Base-by-base conservation (phyloP, 2,329 filamentous ascomycete species). In the Septoria linicola region DNA sequence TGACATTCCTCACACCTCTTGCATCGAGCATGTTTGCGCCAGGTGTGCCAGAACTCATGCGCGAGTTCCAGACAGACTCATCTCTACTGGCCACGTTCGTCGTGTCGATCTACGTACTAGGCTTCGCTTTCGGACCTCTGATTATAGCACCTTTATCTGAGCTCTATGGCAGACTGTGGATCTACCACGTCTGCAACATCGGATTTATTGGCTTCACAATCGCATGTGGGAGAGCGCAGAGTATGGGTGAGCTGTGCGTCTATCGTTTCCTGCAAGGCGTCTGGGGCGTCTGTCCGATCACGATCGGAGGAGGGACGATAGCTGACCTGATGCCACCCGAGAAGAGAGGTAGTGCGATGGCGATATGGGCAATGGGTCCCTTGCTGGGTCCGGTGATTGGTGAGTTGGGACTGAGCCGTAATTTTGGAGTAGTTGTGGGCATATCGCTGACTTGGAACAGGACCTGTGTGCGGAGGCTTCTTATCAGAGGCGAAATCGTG, bases 1-100 rank as follows among this genome's bases (percentile, higher is more conserved):
- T 81, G 16, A 78, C 74, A 1, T 73, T 80, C 16, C 65, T 80
- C 16, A 73, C 71, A 4, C 76, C 79, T 0, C 68, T 83, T 2
- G 80, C 76, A 1, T 77, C 75, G 3, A 76, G 73, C 3, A 87
- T 87, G 71, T 85, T 89, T 60, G 84, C 84, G 0, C 85, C 85
- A 0, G 84, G 80, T 4, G 80, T 88, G 0, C 79, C 80, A 0
- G 69, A 81, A 2, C 72, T 89, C 0, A 79, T 87, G 75, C 46
- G 60, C 4, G 82, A 87, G 17, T 88, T 89, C 63, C 50, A 76
- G 21, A 77, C 73, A 3, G 71, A 67, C 25, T 81, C 75, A 52
- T 64, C 70, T 4, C 68, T 77, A 39, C 72, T 88, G 1, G 78
- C 77, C 0, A 77, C 81, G 0, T 83, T 89, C 42, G 82, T 85